Base-by-base conservation (phyloP, 1,284 basidiomycete genomes). In the Microbotryum violaceum region DNA sequence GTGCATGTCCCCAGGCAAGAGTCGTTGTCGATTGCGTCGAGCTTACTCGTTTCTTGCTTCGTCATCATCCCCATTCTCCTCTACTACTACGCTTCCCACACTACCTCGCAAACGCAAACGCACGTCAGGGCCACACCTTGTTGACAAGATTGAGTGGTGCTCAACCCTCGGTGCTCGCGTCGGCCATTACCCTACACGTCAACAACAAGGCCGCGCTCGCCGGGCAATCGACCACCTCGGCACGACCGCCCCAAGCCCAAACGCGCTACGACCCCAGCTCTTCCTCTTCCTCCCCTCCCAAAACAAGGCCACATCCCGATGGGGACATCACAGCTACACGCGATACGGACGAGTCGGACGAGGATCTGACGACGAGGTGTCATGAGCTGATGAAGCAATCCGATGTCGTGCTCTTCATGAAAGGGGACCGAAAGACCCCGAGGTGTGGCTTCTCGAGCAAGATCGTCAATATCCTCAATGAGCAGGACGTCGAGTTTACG, bases 371-470 rank as follows among this genome's bases (percentile, higher is more conserved):
- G 49, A 73, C 74, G 49, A 81, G 90, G 57, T 82, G 91, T 74
- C 77, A 75, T 33, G 70, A 67, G 53, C 75, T 89, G 77, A 89
- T 89, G 88, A 79, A 79, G 68, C 78, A 80, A 71, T 77, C 77
- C 70, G 80, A 79, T 66, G 81, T 97, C 54, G 84, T 98, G 60
- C 77, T 98, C 61, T 97, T 98, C 82, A 98, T 98, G 93, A 98
- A 98, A 78, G 96, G 94, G 25, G 86, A 85, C 66, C 89, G 90
- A 0, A 83, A 87, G 52, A 80, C 82, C 29, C 96, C 91, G 2
- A 85, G 89, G 65, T 77, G 94, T 70, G 96, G 86, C 10, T 88
- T 88, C 77, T 85, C 83, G 54, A 79, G 86, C 48, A 81, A 85
- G 76, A 86, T 85, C 16, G 84, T 87, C 55, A 82, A 78, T 16